phyloP scores from a whole-genome alignment of 768 basidiomycete genomes.

The Rhodotorula diobovata region DNA sequence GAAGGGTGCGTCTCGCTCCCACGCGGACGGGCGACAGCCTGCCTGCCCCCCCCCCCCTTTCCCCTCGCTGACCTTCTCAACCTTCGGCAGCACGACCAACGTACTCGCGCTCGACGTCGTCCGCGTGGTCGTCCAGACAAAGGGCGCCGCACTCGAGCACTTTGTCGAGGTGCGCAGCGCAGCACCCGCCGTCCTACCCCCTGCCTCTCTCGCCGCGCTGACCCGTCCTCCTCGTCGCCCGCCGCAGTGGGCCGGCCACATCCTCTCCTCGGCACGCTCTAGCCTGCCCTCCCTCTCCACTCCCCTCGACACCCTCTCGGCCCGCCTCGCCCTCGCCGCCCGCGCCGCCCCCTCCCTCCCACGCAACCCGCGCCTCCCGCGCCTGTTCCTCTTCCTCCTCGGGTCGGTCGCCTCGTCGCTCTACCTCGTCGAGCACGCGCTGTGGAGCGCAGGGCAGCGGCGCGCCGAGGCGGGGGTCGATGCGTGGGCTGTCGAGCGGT shows the following conservation, averaged over 20 bases:
- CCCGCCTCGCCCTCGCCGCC: constrained; percentile 47
- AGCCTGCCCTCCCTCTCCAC: constrained; percentile 42
- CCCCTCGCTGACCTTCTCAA: neutral
- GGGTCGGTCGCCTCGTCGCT: constrained; percentile 57
- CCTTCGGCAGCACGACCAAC: constrained; percentile 45
- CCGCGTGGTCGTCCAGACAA: constrained; percentile 55
- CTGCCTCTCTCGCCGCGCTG: constrained; percentile 42
- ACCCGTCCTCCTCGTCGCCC: constrained; percentile 2
- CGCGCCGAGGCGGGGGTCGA: constrained; percentile 50
- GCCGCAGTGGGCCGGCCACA: neutral
- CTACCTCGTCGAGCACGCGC: constrained; percentile 65
- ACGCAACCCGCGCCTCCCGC: constrained; percentile 53
- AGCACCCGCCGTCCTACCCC: no score
- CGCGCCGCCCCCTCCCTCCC: neutral
- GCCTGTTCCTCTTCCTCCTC: constrained; percentile 59
- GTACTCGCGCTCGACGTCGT: constrained; percentile 66
- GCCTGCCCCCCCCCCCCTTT: constrained; percentile 38
- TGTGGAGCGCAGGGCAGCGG: constrained; percentile 54
- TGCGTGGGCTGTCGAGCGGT: constrained; percentile 56
- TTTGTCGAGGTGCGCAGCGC: constrained; percentile 57
- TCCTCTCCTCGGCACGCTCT: neutral
- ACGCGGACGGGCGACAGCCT: no score
- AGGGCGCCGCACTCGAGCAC: constrained; percentile 47
- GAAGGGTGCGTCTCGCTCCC: constrained; percentile 52
- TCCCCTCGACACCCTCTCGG: constrained; percentile 46